Evolutionary conservation across 2,329 filamentous ascomycete genomes (phyloP).

Genomic region (Fusarium solani-melongenae): DNA sequence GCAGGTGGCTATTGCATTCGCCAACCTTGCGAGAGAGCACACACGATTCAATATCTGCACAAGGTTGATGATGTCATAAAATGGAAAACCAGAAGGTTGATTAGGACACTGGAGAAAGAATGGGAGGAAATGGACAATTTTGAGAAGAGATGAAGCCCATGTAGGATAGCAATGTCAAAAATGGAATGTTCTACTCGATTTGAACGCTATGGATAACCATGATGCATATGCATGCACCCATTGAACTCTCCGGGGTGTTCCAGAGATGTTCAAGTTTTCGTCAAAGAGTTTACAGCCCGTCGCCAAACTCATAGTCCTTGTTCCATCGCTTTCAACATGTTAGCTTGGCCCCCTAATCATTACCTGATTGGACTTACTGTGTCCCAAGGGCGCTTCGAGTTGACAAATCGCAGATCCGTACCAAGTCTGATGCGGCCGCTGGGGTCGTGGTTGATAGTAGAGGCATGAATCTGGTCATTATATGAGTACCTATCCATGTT

Average conservation of each 20-base stretch:
- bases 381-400: not conserved
- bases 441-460: constrained; percentile 61
- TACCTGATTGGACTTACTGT: not conserved
- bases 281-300: not conserved
- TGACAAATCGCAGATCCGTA: not conserved
- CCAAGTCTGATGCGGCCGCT: not conserved
- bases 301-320: not conserved
- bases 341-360: not conserved
- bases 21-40: not conserved
- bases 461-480: constrained; percentile 63
- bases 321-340: not conserved
- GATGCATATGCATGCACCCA: too few relatives aligned
- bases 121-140: not conserved
- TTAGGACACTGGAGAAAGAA: not conserved
- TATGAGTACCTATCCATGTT: not conserved
- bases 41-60: not conserved
- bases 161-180: not conserved
- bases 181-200: not conserved
- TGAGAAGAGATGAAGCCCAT: not conserved
- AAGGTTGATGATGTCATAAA: not conserved
- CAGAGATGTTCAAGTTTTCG: not conserved
- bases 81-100: not conserved
- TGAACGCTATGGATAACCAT: not conserved
- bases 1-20: not conserved
- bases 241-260: not conserved